Evolutionary conservation across 108 stramenopile genomes (phyloP).

Genomic region (Cyclotella cryptica): DNA sequence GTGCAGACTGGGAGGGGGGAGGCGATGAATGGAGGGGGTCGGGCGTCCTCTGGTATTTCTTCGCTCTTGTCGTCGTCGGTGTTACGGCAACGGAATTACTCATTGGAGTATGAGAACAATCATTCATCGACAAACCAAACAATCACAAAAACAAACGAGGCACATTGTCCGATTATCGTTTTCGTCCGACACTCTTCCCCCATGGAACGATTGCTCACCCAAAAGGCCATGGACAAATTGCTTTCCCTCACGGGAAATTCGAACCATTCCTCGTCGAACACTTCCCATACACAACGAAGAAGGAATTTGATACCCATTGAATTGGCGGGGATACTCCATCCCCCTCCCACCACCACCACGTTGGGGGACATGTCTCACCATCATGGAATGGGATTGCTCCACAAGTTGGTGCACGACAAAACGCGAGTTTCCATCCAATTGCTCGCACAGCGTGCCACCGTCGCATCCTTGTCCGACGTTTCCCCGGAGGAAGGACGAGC

Average conservation of each 20-base stretch:
- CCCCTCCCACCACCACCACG: too few relatives aligned
- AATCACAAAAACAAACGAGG: slow-evolving; percentile 11
- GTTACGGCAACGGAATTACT: neutral
- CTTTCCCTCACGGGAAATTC: slow-evolving; percentile 25
- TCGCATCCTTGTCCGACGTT: neutral
- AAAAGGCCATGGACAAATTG: slow-evolving; percentile 66
- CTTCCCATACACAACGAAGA: slow-evolving; percentile 16
- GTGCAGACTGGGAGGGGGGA: slow-evolving; percentile 26
- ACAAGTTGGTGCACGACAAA: slow-evolving; percentile 6
- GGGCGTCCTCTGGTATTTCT: neutral
- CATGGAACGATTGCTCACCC: slow-evolving; percentile 65
- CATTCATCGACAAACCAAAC: neutral
- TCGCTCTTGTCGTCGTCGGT: neutral
- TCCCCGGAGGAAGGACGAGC: neutral
- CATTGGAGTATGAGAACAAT: neutral
- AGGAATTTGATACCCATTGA: slow-evolving; percentile 59
- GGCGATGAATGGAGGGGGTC: too few relatives aligned
- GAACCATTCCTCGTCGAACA: slow-evolving; percentile 22
- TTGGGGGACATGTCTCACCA: slow-evolving; percentile 16
- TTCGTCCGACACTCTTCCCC: slow-evolving; percentile 77
- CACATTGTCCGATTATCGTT: slow-evolving; percentile 49
- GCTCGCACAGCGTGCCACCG: slow-evolving; percentile 1
- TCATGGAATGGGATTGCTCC: neutral
- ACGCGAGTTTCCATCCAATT: slow-evolving; percentile 16
- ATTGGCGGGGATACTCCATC: slow-evolving; percentile 29